Conservation (phyloP, 768 basidiomycete genomes). For the Lentinula lateritia region DNA sequence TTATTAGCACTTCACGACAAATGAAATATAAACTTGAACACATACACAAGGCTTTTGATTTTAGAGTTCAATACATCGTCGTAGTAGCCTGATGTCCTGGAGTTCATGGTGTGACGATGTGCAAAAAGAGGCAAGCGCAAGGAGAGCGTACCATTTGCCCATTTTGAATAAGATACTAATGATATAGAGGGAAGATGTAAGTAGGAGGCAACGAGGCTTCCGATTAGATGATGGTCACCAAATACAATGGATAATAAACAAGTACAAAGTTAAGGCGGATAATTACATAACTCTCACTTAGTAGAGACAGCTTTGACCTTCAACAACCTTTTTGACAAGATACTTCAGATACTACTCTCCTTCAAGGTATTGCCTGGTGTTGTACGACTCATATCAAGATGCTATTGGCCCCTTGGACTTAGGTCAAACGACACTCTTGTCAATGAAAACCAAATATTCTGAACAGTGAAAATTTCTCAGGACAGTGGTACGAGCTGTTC, state of each 20-base stretch:
- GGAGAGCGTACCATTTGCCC: slow-evolving; percentile 62
- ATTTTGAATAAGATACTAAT: slow-evolving; percentile 25
- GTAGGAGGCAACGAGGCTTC: background rate
- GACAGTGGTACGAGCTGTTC: background rate
- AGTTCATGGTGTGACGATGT: background rate
- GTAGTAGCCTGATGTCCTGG: slow-evolving; percentile 65
- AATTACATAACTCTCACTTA: background rate
- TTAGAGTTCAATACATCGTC: slow-evolving; percentile 73
- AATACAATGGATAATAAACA: background rate
- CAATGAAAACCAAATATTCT: background rate
- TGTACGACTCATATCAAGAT: no score
- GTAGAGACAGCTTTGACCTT: background rate
- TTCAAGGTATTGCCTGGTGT: no score
- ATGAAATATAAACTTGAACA: slow-evolving; percentile 7
- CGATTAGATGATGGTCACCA: background rate
- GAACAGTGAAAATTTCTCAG: background rate
- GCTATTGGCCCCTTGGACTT: background rate
- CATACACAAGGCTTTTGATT: slow-evolving; percentile 76
- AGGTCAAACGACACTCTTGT: background rate
- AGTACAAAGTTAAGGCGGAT: background rate
- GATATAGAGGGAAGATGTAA: background rate
- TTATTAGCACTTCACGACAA: background rate
- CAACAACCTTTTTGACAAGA: no score
- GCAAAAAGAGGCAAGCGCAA: slow-evolving; percentile 2
- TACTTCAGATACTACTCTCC: no score